A percentile compares a stretch with the other conserved stretches of the same genome.
Conservation (phyloP, 768 basidiomycete species). For the Fistulinella prunicolor region DNA sequence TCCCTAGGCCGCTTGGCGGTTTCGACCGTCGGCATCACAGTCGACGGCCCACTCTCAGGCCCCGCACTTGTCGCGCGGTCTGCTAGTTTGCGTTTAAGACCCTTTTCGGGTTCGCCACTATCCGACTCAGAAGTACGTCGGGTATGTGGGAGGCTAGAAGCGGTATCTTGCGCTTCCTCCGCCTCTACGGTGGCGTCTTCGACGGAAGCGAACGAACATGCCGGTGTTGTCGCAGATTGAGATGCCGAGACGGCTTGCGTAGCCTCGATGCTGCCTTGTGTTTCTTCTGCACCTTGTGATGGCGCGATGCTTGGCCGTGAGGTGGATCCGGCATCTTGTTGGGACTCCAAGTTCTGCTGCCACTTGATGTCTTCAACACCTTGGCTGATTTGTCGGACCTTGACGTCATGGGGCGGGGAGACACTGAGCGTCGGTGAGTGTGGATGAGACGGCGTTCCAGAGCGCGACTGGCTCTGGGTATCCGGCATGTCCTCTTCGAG, state of each 20-base stretch:
- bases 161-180: slow-evolving; percentile 30
- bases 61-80: slow-evolving; percentile 67
- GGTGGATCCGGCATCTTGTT: slow-evolving; percentile 9
- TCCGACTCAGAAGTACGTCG: slow-evolving; percentile 45
- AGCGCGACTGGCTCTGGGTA: slow-evolving; percentile 39
- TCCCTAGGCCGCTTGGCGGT: slow-evolving; percentile 59
- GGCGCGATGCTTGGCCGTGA: slow-evolving; percentile 7
- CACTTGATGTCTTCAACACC: slow-evolving; percentile 77
- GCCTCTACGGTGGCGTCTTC: slow-evolving; percentile 27
- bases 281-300: slow-evolving; percentile 6
- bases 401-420: slow-evolving; percentile 78
- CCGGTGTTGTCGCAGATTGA: slow-evolving; percentile 8
- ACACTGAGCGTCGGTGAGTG: slow-evolving; percentile 35
- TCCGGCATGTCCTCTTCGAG: slow-evolving; percentile 56
- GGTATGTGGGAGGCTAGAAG: slow-evolving; percentile 23
- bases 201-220: slow-evolving; percentile 17
- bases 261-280: slow-evolving; percentile 7
- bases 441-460: slow-evolving; percentile 31
- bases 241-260: slow-evolving; percentile 15
- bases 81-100: slow-evolving; percentile 64
- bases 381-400: slow-evolving; percentile 75
- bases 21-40: slow-evolving; percentile 29
- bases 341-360: slow-evolving; percentile 41
- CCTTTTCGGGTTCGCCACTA: slow-evolving; percentile 50
- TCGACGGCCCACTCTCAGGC: slow-evolving; percentile 35